phyloP scores from a whole-genome alignment of 2,329 filamentous ascomycete genomes.

The Penicillium janthinellum region DNA sequence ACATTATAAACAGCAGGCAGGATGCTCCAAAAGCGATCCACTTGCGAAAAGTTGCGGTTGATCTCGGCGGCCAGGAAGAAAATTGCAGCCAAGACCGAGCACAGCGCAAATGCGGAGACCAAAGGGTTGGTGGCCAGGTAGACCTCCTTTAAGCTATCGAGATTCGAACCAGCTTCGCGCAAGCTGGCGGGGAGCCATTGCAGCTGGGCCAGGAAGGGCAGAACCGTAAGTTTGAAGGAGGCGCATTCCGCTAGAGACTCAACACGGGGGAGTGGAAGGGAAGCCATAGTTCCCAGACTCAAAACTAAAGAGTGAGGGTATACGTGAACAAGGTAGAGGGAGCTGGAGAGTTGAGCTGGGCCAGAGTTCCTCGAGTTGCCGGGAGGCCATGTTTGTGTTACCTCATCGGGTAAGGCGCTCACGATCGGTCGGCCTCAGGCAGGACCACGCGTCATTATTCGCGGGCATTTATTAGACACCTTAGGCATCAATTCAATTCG shows the following conservation, averaged over 20 bases:
- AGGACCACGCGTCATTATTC: conserved; percentile 5
- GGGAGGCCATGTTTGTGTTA: conserved; percentile 17
- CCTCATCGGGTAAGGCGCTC: conserved; percentile 20
- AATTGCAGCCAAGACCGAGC: conserved; percentile 68
- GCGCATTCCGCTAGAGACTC: conserved; percentile 72
- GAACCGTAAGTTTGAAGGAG: conserved; percentile 72
- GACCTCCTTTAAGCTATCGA: conserved; percentile 65
- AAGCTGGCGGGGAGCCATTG: conserved; percentile 68
- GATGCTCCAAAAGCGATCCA: conserved; percentile 90
- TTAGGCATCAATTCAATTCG: conserved; percentile 16
- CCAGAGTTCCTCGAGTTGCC: not conserved
- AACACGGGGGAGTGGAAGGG: conserved; percentile 64
- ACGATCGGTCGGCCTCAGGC: conserved; percentile 18
- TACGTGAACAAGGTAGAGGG: conserved; percentile 9
- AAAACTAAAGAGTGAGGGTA: not conserved
- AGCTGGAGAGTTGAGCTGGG: conserved; percentile 8
- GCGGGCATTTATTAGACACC: not conserved
- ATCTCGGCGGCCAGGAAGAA: conserved; percentile 78
- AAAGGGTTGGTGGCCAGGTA: conserved; percentile 88
- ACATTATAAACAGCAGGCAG: conserved; percentile 83
- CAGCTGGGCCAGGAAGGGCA: conserved; percentile 72
- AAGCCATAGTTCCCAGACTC: conserved; percentile 53
- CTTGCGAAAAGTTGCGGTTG: conserved; percentile 95
- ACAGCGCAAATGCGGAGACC: conserved; percentile 71
- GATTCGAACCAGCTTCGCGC: conserved; percentile 60